Evolutionary conservation across 2,329 filamentous ascomycete genomes (phyloP).

Genomic region (Fusarium xylarioides): DNA sequence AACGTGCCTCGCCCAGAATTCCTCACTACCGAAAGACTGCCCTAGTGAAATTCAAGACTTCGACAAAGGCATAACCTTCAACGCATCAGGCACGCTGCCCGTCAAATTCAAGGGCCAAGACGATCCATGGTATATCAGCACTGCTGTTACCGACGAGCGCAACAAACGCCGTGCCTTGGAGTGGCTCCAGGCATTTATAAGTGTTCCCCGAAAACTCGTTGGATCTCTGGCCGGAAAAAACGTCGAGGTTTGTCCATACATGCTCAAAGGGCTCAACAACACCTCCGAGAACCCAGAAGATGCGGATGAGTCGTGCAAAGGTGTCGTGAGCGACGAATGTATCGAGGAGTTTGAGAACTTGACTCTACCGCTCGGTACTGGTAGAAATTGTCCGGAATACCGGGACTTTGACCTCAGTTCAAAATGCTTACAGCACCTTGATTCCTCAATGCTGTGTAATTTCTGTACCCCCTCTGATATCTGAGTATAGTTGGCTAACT

Average conservation of each 20-base stretch:
- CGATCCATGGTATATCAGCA: background rate
- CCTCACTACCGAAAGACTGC: background rate
- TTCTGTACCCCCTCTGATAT: background rate
- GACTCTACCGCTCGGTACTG: background rate
- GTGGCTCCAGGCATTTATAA: background rate
- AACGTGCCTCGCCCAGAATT: background rate
- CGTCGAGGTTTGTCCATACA: background rate
- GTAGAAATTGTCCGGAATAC: fast-evolving
- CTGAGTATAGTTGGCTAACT: background rate
- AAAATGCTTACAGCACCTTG: background rate
- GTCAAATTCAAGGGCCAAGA: background rate
- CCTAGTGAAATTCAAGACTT: background rate
- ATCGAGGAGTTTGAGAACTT: background rate
- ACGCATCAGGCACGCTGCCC: background rate
- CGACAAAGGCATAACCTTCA: background rate
- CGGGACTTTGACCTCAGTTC: background rate
- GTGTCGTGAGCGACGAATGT: background rate
- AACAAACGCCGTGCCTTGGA: too few species aligned
- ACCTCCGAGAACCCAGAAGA: background rate
- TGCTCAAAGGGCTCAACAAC: background rate
- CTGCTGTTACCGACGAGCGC: background rate
- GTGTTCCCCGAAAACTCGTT: background rate
- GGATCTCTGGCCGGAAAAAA: background rate
- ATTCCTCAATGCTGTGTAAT: too few species aligned
- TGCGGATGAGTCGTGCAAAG: background rate